Percentiles rank a stretch among this genome's conserved stretches.
Conservation (phyloP, 371 early-diverging fungal species). For the Cokeromyces recurvatus region DNA sequence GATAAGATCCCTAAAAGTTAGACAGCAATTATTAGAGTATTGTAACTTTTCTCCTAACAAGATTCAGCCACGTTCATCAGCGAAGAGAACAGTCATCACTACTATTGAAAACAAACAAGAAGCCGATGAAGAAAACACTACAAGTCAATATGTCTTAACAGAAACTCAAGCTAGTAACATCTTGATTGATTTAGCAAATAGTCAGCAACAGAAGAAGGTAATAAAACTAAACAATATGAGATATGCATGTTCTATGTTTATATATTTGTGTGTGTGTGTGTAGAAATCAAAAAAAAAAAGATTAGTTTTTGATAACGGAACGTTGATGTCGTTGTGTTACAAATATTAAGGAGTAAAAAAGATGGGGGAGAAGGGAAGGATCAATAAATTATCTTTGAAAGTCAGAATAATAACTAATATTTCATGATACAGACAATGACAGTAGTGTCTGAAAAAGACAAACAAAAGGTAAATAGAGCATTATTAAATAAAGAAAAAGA, state of each 20-base stretch:
- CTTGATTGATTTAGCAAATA: constrained; percentile 39
- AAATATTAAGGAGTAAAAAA: background rate
- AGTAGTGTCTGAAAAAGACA: too few species aligned
- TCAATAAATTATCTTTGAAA: constrained; percentile 3
- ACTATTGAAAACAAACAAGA: background rate
- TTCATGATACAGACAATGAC: background rate
- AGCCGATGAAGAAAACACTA: constrained; percentile 38
- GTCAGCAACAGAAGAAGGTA: constrained; percentile 7
- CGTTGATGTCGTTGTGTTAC: too few species aligned
- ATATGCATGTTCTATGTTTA: background rate
- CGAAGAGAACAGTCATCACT: constrained; percentile 18
- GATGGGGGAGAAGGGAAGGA: background rate
- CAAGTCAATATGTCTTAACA: too few species aligned
- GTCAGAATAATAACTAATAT: constrained; percentile 6
- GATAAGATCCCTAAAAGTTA: too few species aligned
- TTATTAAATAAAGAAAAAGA: too few species aligned
- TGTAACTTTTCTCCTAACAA: too few species aligned
- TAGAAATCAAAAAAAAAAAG: too few species aligned
- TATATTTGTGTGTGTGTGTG: too few species aligned
- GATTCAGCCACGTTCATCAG: constrained; percentile 39
- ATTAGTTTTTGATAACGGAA: too few species aligned
- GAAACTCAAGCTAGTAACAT: constrained; percentile 46
- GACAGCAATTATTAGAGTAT: too few species aligned
- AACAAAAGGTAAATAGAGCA: too few species aligned
- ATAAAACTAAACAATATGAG: background rate